Conservation (phyloP, 2,329 filamentous ascomycete species). For the Aspergillus neoniger region DNA sequence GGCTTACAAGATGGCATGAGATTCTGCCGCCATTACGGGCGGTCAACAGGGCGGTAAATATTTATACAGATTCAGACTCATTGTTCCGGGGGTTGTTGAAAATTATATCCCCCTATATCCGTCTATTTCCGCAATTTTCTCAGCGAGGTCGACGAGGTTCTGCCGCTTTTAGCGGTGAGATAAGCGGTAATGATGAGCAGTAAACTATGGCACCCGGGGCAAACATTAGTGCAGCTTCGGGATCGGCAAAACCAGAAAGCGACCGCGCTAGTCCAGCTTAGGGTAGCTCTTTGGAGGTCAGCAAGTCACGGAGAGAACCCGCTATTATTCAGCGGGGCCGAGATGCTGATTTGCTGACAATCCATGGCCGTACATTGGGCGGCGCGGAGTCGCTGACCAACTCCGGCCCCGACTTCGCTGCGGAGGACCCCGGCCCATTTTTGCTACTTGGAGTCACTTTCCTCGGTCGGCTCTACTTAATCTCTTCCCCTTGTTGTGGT, state of each 20-base stretch:
- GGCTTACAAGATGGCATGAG: too few relatives aligned
- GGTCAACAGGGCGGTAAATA: too few relatives aligned
- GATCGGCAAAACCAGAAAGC: background rate
- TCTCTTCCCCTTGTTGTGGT: constrained; percentile 1
- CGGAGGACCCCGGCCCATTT: constrained; percentile 8
- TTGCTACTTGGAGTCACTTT: constrained; percentile 7
- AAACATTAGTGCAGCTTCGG: background rate
- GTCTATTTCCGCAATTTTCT: too few relatives aligned
- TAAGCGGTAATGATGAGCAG: too few relatives aligned
- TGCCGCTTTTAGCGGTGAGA: too few relatives aligned
- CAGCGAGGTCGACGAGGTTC: too few relatives aligned
- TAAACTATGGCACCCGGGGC: too few relatives aligned
- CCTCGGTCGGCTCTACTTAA: background rate
- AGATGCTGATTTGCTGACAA: constrained; percentile 7
- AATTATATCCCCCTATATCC: too few relatives aligned
- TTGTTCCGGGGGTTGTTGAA: too few relatives aligned
- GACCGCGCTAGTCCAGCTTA: background rate
- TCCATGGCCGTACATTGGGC: constrained; percentile 4
- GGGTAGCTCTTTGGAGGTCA: background rate
- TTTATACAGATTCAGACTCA: too few relatives aligned
- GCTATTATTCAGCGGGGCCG: background rate
- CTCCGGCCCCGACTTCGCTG: constrained; percentile 12
- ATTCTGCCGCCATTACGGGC: too few relatives aligned
- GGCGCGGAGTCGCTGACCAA: constrained; percentile 7
- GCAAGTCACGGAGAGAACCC: background rate